Base-by-base conservation (phyloP, 805 yeast genomes). In the Sugiyamaella boreocaroliniensis region DNA sequence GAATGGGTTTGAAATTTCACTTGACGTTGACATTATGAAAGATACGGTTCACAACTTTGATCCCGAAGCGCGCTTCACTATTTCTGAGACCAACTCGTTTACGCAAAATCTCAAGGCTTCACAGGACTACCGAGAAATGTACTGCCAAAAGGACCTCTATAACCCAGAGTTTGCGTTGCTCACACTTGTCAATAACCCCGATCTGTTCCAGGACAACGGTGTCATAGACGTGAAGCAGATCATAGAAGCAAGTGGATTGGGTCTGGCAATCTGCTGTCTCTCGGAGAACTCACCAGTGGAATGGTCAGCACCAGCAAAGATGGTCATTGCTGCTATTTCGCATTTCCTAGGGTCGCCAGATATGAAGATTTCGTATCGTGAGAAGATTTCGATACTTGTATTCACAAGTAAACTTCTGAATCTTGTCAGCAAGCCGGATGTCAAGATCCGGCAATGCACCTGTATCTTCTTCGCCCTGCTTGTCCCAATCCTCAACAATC, bases 151-250 rank as follows among this genome's bases (percentile, higher is more conserved):
- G 9, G 37, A 37, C 10, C 18, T 37, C 22, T 68, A 89, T 65
- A 92, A 88, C 63, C 76, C 82, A n/a, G 82, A 84, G 61, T 87
- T 89, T 61, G 60, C 89, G 40, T 65, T 87, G 55, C 70, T 85
- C 51, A 63, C 83, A 55, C 67, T 83, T 4, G 64, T 85, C 40
- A 84, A 82, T 64, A 85, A 82, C 9, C 34, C 51, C 59, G 82
- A 80, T 7, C 45, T 56, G 1, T 54, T 54, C 37, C 50, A 47
- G 16, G 52, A 53, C 2, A 65, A 64, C 9, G 69, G 67, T 4
- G 71, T 66, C 4, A 68, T 83, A 50, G 80, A 85, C 54, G 67
- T 85, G 44, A 78, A 76, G 58, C 76, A 73, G 45, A 67, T 87
- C 26, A 71, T 83, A 4, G 86, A 82, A 1, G 73, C 86, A 1